A percentile compares a stretch with the other conserved stretches of the same genome.
These are phyloP conservation scores for Curvularia verruculosa DNA, from an alignment of 2,329 filamentous ascomycete species.

Conservation along the genomic window DNA sequence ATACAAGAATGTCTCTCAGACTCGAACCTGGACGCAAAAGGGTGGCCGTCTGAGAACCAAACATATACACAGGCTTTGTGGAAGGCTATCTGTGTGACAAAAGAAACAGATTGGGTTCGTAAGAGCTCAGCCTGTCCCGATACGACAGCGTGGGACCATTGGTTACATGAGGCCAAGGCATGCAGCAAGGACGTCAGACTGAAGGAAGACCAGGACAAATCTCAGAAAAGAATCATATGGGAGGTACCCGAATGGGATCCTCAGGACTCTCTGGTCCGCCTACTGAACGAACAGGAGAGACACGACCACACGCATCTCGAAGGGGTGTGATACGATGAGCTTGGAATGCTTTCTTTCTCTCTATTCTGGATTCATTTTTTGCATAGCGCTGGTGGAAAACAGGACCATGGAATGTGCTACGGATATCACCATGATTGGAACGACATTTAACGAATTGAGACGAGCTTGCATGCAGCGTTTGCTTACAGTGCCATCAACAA, in stretches of 20 bases:
- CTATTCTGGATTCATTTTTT: background rate
- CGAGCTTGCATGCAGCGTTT: background rate
- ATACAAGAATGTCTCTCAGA: conserved; percentile 45
- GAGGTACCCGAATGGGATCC: conserved; percentile 45
- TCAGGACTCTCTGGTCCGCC: conserved; percentile 27
- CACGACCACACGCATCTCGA: conserved; percentile 26
- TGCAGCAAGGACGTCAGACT: conserved; percentile 25
- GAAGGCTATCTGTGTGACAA: conserved; percentile 56
- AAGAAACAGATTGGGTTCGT: conserved; percentile 52
- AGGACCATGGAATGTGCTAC: background rate
- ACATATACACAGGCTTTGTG: conserved; percentile 57
- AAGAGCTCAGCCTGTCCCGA: conserved; percentile 50
- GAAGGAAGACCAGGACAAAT: conserved; percentile 11
- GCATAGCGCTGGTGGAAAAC: conserved; percentile 7
- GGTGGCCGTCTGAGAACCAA: conserved; percentile 37
- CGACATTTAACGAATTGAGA: conserved; percentile 4
- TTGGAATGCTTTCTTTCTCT: background rate
- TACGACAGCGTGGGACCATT: conserved; percentile 52
- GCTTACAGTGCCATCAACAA: background rate
- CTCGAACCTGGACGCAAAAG: conserved; percentile 43
- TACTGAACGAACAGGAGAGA: conserved; percentile 30
- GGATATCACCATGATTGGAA: background rate
- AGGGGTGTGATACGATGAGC: conserved; percentile 19
- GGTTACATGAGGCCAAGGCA: conserved; percentile 46
- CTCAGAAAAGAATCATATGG: conserved; percentile 34